Evolutionary conservation across 441 rosid species (phyloP).

Genomic region (Croton laevigatus): DNA sequence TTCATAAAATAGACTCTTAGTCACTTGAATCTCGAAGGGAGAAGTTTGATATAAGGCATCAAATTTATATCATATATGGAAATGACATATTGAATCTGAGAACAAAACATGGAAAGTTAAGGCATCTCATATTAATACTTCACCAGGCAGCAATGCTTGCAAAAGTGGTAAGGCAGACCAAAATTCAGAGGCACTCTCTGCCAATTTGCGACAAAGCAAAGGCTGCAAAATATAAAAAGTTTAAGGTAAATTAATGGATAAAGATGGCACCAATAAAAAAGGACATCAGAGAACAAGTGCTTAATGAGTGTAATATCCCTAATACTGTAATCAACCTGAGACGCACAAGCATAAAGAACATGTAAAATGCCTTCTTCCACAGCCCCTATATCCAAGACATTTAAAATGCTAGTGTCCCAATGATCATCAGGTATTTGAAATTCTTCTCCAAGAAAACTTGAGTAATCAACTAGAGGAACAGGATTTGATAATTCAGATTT

Average conservation of each 20-base stretch:
- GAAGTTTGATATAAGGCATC: neutral
- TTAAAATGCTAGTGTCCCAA: conserved; percentile 54
- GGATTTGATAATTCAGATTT: conserved; percentile 43
- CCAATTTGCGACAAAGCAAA: conserved; percentile 61
- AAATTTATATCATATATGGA: neutral
- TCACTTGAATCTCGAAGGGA: neutral
- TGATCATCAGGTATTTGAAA: conserved; percentile 52
- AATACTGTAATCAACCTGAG: conserved; percentile 66
- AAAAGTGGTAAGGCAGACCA: conserved; percentile 81
- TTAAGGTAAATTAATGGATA: conserved; percentile 25
- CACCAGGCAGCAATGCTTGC: conserved; percentile 86
- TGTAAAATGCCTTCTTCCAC: conserved; percentile 91
- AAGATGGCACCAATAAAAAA: conserved; percentile 19
- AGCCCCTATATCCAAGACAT: conserved; percentile 62
- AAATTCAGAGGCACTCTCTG: conserved; percentile 55
- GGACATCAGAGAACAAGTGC: conserved; percentile 15
- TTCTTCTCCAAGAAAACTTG: conserved; percentile 76
- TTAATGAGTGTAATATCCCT: conserved; percentile 22
- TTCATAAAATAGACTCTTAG: conserved; percentile 1
- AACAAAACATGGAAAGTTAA: conserved; percentile 7
- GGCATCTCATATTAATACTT: conserved; percentile 14
- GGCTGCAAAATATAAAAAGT: conserved; percentile 47
- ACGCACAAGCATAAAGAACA: conserved; percentile 86
- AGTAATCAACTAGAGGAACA: conserved; percentile 50
- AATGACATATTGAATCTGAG: conserved; percentile 17